Percentiles rank a stretch among this genome's conserved stretches.
phyloP scores from a whole-genome alignment of 306 rosid genomes.

The Castanopsis chinensis region DNA sequence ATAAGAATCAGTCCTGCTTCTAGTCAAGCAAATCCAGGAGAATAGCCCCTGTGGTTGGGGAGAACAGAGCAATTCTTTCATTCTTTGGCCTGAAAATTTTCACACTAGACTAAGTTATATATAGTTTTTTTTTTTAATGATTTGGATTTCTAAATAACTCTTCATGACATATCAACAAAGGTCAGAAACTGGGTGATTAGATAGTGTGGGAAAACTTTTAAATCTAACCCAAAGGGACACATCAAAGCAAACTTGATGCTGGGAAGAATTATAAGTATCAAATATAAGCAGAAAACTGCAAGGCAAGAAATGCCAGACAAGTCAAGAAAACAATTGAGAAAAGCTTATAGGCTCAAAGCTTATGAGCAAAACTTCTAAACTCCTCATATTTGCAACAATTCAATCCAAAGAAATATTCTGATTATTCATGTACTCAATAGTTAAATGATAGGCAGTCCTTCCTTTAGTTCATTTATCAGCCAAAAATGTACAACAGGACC shows the following conservation, averaged over 20 bases:
- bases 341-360: not conserved
- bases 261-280: not conserved
- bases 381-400: not conserved
- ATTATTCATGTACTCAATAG: not conserved
- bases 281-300: not conserved
- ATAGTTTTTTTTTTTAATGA: not conserved
- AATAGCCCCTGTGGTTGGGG: constrained; percentile 15
- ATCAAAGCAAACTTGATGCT: not conserved
- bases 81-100: constrained; percentile 41
- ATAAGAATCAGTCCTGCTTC: constrained; percentile 21
- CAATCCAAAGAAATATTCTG: not conserved
- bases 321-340: not conserved
- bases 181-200: constrained; percentile 4
- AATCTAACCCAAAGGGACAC: not conserved
- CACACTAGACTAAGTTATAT: constrained; percentile 25
- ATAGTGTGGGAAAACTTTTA: not conserved
- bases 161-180: constrained; percentile 1
- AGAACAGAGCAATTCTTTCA: constrained; percentile 27
- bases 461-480: not conserved
- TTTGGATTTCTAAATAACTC: not conserved
- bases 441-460: no score
- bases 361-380: not conserved
- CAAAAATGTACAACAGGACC: not conserved
- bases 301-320: not conserved
- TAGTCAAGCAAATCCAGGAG: constrained; percentile 28